Evolutionary conservation across 2,329 filamentous ascomycete genomes (phyloP).

Genomic region (Chaetomium sp.): DNA sequence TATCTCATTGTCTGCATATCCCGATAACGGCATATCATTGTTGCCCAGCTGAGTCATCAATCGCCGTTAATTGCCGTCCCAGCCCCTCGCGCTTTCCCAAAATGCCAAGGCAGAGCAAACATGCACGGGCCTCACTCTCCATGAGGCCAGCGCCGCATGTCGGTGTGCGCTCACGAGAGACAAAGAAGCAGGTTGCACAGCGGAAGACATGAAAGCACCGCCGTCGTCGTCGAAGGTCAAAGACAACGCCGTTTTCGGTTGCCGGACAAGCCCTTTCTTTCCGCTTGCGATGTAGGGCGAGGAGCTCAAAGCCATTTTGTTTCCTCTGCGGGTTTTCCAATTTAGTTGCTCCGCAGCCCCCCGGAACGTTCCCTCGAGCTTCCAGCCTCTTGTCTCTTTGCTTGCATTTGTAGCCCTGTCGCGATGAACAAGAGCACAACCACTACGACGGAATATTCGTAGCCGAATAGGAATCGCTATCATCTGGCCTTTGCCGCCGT

Average conservation of each 20-base stretch:
- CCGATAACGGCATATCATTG: not conserved
- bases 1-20: not conserved
- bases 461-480: not conserved
- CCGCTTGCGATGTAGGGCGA: constrained; percentile 16
- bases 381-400: not conserved
- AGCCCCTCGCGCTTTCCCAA: not conserved
- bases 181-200: constrained; percentile 14
- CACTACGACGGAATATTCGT: not conserved
- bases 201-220: constrained; percentile 15
- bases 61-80: not conserved
- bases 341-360: constrained; percentile 14
- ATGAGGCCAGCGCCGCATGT: not conserved
- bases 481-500: not conserved
- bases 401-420: not conserved
- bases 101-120: not conserved
- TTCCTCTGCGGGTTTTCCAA: constrained; percentile 6
- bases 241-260: constrained; percentile 22
- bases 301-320: constrained; percentile 6
- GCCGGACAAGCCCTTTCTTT: constrained; percentile 22
- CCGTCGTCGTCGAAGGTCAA: constrained; percentile 11
- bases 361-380: not conserved
- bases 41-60: constrained; percentile 1
- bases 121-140: constrained; percentile 3
- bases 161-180: not conserved
- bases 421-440: not conserved